phyloP scores from a whole-genome alignment of 2,329 filamentous ascomycete genomes.

The Trichoderma polysporum region DNA sequence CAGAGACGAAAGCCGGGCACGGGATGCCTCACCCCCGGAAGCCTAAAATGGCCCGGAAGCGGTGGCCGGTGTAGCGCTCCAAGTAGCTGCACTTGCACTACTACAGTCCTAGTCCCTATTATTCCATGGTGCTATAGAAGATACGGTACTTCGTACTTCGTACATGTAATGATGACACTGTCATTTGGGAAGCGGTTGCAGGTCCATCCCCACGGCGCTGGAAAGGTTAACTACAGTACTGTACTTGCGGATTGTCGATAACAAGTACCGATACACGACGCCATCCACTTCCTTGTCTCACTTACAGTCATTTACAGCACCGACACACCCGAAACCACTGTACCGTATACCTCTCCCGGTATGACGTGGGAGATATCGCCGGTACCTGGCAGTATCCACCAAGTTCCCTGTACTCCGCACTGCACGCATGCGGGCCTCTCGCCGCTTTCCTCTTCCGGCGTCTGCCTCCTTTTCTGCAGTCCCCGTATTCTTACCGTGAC shows the following conservation, averaged over 20 bases:
- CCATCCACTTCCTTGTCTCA: too few species aligned
- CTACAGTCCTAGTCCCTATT: background rate
- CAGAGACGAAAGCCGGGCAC: background rate
- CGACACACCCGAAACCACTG: too few species aligned
- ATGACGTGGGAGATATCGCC: conserved; percentile 3
- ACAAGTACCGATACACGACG: background rate
- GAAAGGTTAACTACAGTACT: background rate
- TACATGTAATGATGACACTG: background rate
- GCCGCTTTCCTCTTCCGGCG: conserved; percentile 18
- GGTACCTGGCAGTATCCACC: conserved; percentile 4
- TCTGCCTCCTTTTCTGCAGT: conserved; percentile 15
- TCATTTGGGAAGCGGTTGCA: background rate
- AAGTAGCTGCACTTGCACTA: background rate
- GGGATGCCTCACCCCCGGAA: background rate
- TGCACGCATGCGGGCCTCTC: conserved; percentile 8
- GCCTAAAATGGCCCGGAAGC: background rate
- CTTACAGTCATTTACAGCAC: too few species aligned
- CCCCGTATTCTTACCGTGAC: conserved; percentile 8
- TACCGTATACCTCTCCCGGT: background rate
- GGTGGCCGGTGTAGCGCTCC: too few species aligned
- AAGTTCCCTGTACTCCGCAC: conserved; percentile 16
- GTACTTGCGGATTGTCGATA: background rate
- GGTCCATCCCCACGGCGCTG: background rate
- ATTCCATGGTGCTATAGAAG: too few species aligned
- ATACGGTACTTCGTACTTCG: too few species aligned